Conservation (phyloP, 306 rosid species). For the Urtica urens region DNA sequence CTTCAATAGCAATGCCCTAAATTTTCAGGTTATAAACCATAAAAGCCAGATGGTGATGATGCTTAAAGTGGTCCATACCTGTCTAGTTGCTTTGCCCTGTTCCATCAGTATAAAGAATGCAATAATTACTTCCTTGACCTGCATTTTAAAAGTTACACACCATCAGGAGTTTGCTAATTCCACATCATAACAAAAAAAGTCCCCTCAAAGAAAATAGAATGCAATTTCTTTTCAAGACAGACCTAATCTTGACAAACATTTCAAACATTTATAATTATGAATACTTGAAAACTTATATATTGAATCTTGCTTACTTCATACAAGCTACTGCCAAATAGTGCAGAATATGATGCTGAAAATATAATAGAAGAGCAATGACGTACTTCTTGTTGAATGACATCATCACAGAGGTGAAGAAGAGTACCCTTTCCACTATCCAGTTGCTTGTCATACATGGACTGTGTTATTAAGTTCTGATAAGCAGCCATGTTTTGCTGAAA, state of each 20-base stretch:
- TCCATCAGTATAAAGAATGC: constrained; percentile 88
- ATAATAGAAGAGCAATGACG: too few relatives aligned
- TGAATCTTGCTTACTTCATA: too few relatives aligned
- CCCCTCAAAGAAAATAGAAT: too few relatives aligned
- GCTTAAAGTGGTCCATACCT: constrained; percentile 24
- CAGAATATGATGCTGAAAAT: too few relatives aligned
- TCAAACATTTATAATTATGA: too few relatives aligned
- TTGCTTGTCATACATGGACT: constrained; percentile 93
- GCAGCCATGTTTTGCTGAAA: constrained; percentile 81
- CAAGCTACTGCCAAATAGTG: too few relatives aligned
- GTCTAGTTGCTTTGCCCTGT: constrained; percentile 79
- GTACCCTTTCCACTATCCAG: constrained; percentile 97
- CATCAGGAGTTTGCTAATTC: constrained; percentile 13
- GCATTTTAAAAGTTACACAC: constrained; percentile 17
- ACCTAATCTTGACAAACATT: too few relatives aligned
- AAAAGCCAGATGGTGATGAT: constrained; percentile 17
- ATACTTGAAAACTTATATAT: too few relatives aligned
- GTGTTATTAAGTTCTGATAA: constrained; percentile 89
- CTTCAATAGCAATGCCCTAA: neutral
- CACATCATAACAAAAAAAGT: too few relatives aligned
- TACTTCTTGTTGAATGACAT: constrained; percentile 97
- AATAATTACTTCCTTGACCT: constrained; percentile 92
- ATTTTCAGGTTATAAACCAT: neutral
- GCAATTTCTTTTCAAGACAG: too few relatives aligned
- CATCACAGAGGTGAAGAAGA: constrained; percentile 96